Base-by-base conservation (phyloP, 306 rosid genomes). In the Psophocarpus tetragonolobus region DNA sequence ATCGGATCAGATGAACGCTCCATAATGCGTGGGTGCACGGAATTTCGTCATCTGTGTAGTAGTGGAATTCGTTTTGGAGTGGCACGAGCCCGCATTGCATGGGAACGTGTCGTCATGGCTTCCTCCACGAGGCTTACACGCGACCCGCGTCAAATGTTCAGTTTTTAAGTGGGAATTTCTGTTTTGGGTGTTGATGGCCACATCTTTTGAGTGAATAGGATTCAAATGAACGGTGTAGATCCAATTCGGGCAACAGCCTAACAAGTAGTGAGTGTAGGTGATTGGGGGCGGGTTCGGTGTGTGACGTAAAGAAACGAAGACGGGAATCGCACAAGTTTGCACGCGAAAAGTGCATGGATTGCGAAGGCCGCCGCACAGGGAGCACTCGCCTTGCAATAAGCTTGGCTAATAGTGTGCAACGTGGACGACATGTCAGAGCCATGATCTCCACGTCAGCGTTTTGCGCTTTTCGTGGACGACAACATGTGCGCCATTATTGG, bases 311-410 rank as follows among this genome's bases (percentile, higher is more conserved):
- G 78, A 82, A 38, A 29, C 33, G 26, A 66, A 9, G 0, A 27
- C 1, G 61, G 18, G 63, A 67, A 29, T 0, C 1, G 42, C 81
- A 75, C 85, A 87, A 68, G 91, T 3, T 0, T 0, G 56, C 88
- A 77, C 50, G 82, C 65, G 88, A 81, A 84, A 83, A 81, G 77
- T 80, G 87, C 78, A 77, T 77, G 91, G 70, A 38, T n/a, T 45
- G 15, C 76, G 74, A 72, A 70, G 18, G 86, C 57, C 18, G 84
- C 27, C 82, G 38, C 86, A 45, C 62, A 9, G 21, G 11, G 20
- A 20, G 69, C 89, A 18, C 47, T 17, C 6, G 88, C 77, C 72
- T 13, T 3, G 50, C 12, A 60, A 7, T 36, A 82, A 8, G 33
- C 69, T 15, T 61, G 62, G 42, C 87, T 81, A 68, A 53, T 80